Evolutionary conservation across 2,329 filamentous ascomycete genomes (phyloP).

Genomic region (Orbilia blumenaviensis): DNA sequence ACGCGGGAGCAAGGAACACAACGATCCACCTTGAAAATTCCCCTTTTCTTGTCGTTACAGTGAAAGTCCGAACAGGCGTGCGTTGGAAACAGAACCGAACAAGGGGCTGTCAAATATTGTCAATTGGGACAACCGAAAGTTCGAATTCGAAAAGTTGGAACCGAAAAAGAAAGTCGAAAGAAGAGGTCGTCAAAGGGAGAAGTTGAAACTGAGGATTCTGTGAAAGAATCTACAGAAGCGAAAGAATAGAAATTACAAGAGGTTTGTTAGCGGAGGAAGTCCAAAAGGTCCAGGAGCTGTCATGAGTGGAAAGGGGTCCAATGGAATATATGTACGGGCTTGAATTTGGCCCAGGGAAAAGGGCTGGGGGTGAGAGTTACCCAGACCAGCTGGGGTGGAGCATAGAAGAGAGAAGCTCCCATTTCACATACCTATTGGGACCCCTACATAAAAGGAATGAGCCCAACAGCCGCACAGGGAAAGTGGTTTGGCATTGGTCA

Average conservation of each 20-base stretch:
- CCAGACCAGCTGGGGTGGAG: conserved; percentile 44
- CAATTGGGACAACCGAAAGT: conserved; percentile 7
- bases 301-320: conserved; percentile 55
- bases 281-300: conserved; percentile 56
- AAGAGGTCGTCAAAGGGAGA: conserved; percentile 54
- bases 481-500: conserved; percentile 51
- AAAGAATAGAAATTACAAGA: conserved; percentile 53
- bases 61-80: conserved; percentile 29
- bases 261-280: conserved; percentile 55
- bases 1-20: conserved; percentile 24
- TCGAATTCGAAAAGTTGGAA: conserved; percentile 32
- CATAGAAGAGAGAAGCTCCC: conserved; percentile 21
- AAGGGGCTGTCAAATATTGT: conserved; percentile 30
- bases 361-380: too few species aligned
- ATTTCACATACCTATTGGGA: conserved; percentile 34
- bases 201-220: conserved; percentile 40
- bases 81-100: conserved; percentile 42
- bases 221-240: conserved; percentile 52
- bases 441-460: conserved; percentile 53
- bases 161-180: conserved; percentile 57
- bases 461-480: conserved; percentile 51
- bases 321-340: conserved; percentile 47
- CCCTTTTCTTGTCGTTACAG: conserved; percentile 50
- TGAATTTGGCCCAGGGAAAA: conserved; percentile 20
- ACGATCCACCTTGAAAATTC: conserved; percentile 50